Percentiles rank a stretch among this genome's conserved stretches.
Evolutionary conservation across 805 yeast genomes (phyloP).

Genomic region (Ascoidea rubescens): DNA sequence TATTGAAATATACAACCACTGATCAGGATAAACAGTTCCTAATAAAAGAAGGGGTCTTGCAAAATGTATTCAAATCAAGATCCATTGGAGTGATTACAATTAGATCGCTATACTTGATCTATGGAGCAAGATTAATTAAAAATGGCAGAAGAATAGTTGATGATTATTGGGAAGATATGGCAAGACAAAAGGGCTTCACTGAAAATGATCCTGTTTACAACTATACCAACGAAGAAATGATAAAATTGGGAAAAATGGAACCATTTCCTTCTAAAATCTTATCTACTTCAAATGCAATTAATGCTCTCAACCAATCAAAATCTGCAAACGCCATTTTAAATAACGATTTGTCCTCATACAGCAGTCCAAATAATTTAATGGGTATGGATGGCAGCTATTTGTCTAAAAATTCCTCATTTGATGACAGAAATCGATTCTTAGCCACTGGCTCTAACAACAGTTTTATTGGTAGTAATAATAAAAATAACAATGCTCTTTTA

Average conservation of each 20-base stretch:
- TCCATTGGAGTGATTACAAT: conserved; percentile 22
- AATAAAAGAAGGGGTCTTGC: conserved; percentile 8
- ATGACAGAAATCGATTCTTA: too few relatives aligned
- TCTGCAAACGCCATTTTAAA: neutral
- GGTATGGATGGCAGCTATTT: neutral
- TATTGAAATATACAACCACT: conserved; percentile 7
- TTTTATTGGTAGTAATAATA: too few relatives aligned
- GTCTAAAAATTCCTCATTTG: too few relatives aligned
- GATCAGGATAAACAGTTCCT: conserved; percentile 9
- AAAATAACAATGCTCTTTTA: too few relatives aligned
- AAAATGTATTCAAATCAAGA: conserved; percentile 8
- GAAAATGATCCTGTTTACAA: conserved; percentile 28
- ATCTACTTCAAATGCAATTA: neutral
- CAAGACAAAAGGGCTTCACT: conserved; percentile 27
- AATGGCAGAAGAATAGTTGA: conserved; percentile 35
- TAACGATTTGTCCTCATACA: neutral
- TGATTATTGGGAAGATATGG: conserved; percentile 41
- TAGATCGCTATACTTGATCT: conserved; percentile 29
- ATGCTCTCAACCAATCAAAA: neutral
- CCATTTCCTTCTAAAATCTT: neutral
- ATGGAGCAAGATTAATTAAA: conserved; percentile 34
- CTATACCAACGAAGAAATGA: neutral
- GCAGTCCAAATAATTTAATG: neutral
- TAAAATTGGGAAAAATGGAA: neutral
- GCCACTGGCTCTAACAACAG: too few relatives aligned